phyloP scores from a whole-genome alignment of 257 asterid species.

The Knoxia roxburghii region DNA sequence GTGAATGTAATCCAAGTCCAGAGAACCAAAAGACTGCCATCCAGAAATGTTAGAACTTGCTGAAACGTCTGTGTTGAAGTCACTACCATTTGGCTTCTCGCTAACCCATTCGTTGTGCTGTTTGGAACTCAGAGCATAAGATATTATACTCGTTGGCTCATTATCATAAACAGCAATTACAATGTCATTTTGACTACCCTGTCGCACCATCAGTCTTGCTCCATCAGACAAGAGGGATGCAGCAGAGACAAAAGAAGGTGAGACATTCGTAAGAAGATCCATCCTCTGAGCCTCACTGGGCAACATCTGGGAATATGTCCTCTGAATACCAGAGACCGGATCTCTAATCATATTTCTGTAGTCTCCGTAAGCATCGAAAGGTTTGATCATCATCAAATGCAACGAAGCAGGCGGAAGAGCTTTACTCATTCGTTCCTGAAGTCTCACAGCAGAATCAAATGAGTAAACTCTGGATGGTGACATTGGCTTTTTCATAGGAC shows the following conservation, averaged over 20 bases:
- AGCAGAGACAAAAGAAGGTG: slow-evolving; percentile 50
- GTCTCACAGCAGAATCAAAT: slow-evolving; percentile 81
- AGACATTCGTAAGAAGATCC: slow-evolving; percentile 26
- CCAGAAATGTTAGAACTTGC: slow-evolving; percentile 46
- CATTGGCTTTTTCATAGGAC: slow-evolving; percentile 33
- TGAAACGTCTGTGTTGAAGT: slow-evolving; percentile 33
- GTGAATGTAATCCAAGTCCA: slow-evolving; percentile 55
- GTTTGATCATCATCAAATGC: slow-evolving; percentile 48
- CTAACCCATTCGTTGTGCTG: slow-evolving; percentile 56
- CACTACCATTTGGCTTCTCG: slow-evolving; percentile 33
- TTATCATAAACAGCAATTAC: slow-evolving; percentile 62
- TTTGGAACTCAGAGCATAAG: slow-evolving; percentile 65
- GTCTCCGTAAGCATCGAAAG: slow-evolving; percentile 93
- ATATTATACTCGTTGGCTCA: slow-evolving; percentile 86
- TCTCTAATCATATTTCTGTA: slow-evolving; percentile 77
- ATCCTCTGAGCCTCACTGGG: slow-evolving; percentile 48
- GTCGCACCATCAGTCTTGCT: slow-evolving; percentile 60
- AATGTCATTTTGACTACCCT: slow-evolving; percentile 39
- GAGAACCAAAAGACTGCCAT: slow-evolving; percentile 65
- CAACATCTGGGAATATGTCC: slow-evolving; percentile 51
- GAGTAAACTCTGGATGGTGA: slow-evolving; percentile 69
- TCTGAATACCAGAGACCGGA: slow-evolving; percentile 47
- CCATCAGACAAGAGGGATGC: slow-evolving; percentile 65
- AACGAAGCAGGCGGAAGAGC: slow-evolving; percentile 63
- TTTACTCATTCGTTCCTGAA: slow-evolving; percentile 60